phyloP scores from a whole-genome alignment of 176 grass and related monocot species.

The Saccharum officinarum region DNA sequence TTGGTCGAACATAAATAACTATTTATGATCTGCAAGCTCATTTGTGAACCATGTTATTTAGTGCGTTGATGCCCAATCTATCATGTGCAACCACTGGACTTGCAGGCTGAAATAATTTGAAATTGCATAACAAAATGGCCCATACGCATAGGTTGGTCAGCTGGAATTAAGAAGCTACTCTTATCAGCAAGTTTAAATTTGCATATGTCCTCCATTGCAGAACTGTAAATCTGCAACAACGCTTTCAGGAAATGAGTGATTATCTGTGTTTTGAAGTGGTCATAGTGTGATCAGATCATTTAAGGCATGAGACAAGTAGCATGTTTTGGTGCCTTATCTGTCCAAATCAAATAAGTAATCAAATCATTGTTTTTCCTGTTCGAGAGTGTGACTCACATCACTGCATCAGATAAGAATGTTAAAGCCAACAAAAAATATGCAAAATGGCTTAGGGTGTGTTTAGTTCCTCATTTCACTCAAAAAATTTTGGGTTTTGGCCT shows the following conservation, averaged over 20 bases:
- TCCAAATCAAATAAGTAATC: background rate
- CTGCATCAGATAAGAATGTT: conserved; percentile 15
- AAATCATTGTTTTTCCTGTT: background rate
- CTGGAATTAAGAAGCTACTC: background rate
- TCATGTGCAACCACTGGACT: conserved; percentile 24
- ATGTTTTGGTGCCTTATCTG: conserved; percentile 12
- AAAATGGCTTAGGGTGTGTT: no score
- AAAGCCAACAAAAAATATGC: background rate
- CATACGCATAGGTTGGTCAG: background rate
- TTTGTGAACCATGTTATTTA: no score
- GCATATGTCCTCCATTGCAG: background rate
- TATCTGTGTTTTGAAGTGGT: conserved; percentile 19
- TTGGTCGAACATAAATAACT: background rate
- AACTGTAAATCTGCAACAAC: background rate
- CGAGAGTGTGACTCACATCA: background rate
- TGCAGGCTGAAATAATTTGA: background rate
- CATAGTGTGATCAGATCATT: background rate
- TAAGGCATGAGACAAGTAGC: background rate
- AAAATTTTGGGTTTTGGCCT: no score
- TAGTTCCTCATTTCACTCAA: no score
- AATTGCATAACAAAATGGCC: background rate
- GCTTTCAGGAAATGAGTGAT: conserved; percentile 12
- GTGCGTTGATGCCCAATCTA: conserved; percentile 9
- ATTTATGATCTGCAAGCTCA: no score
- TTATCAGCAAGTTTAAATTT: conserved; percentile 8